Evolutionary conservation across 495 filamentous ascomycete species (phyloP), one percentile per base, ranked within the genome.

Genomic region (Bombardia bombarda): DNA sequence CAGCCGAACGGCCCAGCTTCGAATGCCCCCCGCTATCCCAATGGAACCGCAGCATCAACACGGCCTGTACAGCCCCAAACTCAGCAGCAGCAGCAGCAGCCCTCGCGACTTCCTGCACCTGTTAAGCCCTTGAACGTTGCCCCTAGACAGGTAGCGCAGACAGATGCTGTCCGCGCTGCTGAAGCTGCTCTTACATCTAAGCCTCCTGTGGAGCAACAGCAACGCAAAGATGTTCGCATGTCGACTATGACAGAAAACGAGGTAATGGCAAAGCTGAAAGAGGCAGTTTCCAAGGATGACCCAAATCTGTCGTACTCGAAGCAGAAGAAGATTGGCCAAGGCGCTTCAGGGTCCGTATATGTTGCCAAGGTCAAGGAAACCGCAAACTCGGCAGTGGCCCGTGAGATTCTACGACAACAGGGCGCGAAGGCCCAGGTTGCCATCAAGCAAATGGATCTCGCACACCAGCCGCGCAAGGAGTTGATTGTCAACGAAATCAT

Each of bases 391-490:
- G 55, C 68, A 14, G 74, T 81, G 47, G 83, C 86, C 18, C 69
- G 73, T 38, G 74, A 83, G 22, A 10, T 40, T 40, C 38, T 40
- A 5, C 22, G 24, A 3, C 38, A 26, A 28, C 38, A 87, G 52
- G 85, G 85, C 21, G 69, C 73, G 28, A 79, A 82, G 40, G 80
- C 78, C 31, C 84, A 95, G 53, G 92, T 98, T 31, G 92, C 93
- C 16, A 97, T 98, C 60, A 98, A 98, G 66, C 92, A 98, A 69
- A 98, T 98, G 92, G 93, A 98, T 68, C 74, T 98, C 40, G 86
- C 89, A 7, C 90, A 94, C 61, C 92, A 98, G 64, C 92, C 92
- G 32, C 75, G 92, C 19, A 98, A 98, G 77, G 92, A 98, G 71
- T 68, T 98, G 54, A 98, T 98, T 57, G 92, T 98, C 30, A 98